phyloP scores from a whole-genome alignment of 139 green algal genomes.

The Volvox africanus region DNA sequence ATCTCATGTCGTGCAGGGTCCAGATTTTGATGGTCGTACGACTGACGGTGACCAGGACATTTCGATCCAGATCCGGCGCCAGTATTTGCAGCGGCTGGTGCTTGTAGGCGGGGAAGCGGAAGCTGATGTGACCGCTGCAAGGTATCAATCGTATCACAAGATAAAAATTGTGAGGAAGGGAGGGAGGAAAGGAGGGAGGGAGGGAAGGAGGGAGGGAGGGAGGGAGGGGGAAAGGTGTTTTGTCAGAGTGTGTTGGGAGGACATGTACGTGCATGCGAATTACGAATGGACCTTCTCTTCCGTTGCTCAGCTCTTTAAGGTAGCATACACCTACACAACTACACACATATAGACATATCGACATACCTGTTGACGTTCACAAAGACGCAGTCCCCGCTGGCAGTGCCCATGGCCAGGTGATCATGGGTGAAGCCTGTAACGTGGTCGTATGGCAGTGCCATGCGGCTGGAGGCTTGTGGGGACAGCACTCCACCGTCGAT shows the following conservation, averaged over 20 bases:
- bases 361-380: background rate
- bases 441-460: background rate
- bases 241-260: no score
- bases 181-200: background rate
- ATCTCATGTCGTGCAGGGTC: conserved; percentile 40
- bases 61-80: conserved; percentile 45
- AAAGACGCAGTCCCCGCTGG: conserved; percentile 52
- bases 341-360: no score
- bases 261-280: no score
- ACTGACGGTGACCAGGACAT: conserved; percentile 5
- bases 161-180: no score
- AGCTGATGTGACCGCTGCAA: conserved; percentile 13
- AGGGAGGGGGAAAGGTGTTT: background rate
- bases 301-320: no score
- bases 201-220: background rate
- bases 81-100: conserved; percentile 51
- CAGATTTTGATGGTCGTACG: conserved; percentile 45
- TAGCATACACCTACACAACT: no score
- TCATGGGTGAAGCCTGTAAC: background rate
- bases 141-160: background rate
- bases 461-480: background rate
- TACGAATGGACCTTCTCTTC: no score
- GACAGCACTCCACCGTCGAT: conserved; percentile 31
- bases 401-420: conserved; percentile 45
- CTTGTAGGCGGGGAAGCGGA: conserved; percentile 61